A percentile compares a stretch with the other conserved stretches of the same genome.
These are phyloP conservation scores for Pythium aristosporum DNA, from an alignment of 352 stramenopile genomes.

Conservation along the genomic window DNA sequence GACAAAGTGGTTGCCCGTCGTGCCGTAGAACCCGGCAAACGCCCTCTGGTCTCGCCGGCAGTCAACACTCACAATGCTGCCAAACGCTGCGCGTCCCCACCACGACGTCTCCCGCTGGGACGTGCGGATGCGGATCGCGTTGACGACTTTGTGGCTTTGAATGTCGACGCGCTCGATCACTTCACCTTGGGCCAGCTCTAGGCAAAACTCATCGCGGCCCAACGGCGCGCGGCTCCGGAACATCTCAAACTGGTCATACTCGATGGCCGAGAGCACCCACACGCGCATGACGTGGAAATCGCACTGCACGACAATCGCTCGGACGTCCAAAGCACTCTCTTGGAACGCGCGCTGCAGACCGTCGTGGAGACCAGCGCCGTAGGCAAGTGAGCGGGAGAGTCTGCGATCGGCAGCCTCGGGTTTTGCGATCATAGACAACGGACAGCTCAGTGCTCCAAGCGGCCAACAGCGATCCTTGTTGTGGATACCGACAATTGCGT, in stretches of 20 bases:
- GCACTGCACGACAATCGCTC: constrained; percentile 23
- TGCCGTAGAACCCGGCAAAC: constrained; percentile 20
- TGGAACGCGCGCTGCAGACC: constrained; percentile 18
- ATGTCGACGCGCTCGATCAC: constrained; percentile 13
- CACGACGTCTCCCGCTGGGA: constrained; percentile 18
- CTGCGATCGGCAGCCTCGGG: neutral
- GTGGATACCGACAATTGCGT: constrained; percentile 11
- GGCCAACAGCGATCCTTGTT: neutral
- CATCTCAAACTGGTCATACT: constrained; percentile 4
- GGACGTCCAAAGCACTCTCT: neutral
- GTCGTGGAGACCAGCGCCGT: constrained; percentile 19
- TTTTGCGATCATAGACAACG: constrained; percentile 7
- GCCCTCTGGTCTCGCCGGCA: neutral
- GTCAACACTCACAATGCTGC: constrained; percentile 1
- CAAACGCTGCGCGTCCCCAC: constrained; percentile 9
- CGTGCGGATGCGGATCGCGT: constrained; percentile 19
- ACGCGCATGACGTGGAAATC: constrained; percentile 23
- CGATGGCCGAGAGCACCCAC: constrained; percentile 14
- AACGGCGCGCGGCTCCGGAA: constrained; percentile 10
- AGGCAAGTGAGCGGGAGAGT: neutral
- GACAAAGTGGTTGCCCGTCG: constrained; percentile 18
- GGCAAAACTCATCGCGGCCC: constrained; percentile 12
- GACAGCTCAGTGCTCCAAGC: constrained; percentile 16
- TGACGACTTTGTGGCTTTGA: constrained; percentile 23
- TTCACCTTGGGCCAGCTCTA: constrained; percentile 9